Evolutionary conservation across 2,329 filamentous ascomycete genomes (phyloP), one percentile per base, ranked within the genome.

Genomic region (Hypoxylon sp.): DNA sequence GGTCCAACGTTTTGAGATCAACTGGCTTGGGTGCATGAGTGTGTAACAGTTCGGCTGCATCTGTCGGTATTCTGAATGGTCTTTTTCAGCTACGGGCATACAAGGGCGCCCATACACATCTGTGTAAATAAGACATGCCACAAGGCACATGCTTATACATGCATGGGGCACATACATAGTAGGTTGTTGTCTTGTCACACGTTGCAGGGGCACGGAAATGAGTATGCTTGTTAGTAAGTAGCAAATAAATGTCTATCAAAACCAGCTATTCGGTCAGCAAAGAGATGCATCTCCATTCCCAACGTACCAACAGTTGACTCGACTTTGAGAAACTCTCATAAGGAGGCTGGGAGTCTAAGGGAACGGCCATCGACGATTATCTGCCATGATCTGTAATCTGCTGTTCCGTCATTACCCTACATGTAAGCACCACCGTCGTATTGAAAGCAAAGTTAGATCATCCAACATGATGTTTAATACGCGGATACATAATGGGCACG

Each of bases 1-100:
- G 56, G 68, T 69, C 63, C 65, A 64, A 69, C 63, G 68, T 65
- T 65, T 63, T 64, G 58, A 65, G 66, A 69, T 69, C 68, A 61
- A 65, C 46, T 67, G 61, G 64, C 65, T 68, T 61, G 65, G 41
- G 60, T 46, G 60, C 49, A 50, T 68, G 65, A 60, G 66, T 62
- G 68, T 63, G 66, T 62, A 60, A 69, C 65, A 55, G 43, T 58
- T 63, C 62, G 68, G 65, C 65, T 66, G 65, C 68, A 69, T 67
- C 57, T 19, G 60, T 69, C 68, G 68, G 63, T 66, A 68, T 64
- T 59, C 51, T 45, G 46, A 60, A 56, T 59, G 30, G 34, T 69
- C 63, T 14, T 43, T 68, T 63, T 53, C 19, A 48, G 59, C 64
- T 60, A 61, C 67, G 60, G 60, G 60, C 67, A 62, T 62, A 66